Base-by-base conservation (phyloP, 176 grass and related monocot genomes). In the Rhynchospora breviuscula region DNA sequence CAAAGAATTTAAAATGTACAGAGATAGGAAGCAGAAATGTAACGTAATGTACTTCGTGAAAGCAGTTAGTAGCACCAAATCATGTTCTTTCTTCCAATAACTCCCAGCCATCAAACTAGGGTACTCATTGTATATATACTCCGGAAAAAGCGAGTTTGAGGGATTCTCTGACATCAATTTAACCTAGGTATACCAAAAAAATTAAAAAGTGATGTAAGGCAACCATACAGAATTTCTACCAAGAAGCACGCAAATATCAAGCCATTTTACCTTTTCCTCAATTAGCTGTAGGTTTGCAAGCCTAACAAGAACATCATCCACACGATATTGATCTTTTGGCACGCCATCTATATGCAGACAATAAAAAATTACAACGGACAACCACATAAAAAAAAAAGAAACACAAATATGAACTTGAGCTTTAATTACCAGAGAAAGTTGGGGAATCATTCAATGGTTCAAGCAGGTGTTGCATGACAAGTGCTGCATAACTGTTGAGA, bases 381-480 rank as follows among this genome's bases (percentile, higher is more conserved):
- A 84, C 12, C 67, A 80, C 29, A 87, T 40, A 92, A 47, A 17
- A 79, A 84, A 70, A 69, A 77, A 29, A 29, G 26, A 29, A 44
- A 78, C 22, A 79, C 62, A 85, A 59, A 19, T 23, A 69, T 25
- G 35, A 19, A 87, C 46, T 84, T 31, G 84, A 83, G 67, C 46
- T 68, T 25, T 59, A 85, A 59, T 89, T 90, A 99, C 97, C 97
- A 87, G 91, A 91, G 85, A 93, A 99, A 77, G 66, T 66, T 0
- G 58, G 79, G 29, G 87, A 89, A 44, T 99, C 91, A 69, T 84
- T 93, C 49, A 81, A 84, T 56, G 89, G 93, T 63, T 99, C 97
- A 79, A 92, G 79, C 75, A 99, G 89, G 77, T 99, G 97, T 54
- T 43, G 35, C 93, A 99, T 99, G 78, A 99, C 89, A 56, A 96